Evolutionary conservation across 768 basidiomycete genomes (phyloP), one percentile per base, ranked within the genome.

Genomic region (Xerocomus brunneocitrinus): DNA sequence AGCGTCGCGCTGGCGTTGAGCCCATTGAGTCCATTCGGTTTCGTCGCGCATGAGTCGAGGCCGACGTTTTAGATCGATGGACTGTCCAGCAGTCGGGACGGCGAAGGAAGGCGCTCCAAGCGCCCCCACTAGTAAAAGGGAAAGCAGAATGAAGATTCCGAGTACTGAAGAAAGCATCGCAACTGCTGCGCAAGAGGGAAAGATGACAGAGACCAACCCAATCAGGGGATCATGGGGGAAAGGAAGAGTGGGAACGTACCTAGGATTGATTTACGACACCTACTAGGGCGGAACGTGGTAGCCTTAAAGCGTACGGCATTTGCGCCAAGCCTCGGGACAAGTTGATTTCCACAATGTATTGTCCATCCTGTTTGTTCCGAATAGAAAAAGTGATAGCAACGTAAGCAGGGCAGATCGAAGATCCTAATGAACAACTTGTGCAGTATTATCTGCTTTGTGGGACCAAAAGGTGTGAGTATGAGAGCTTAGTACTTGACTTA

Each of bases 1-100:
- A 9, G 64, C 65, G 31, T 73, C 66, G 34, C 72, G 70, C 30
- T 83, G 77, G n/a, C 58, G 62, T 54, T 74, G 73, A 3, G 82
- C 82, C 83, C 62, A 68, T 22, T 31, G 53, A 14, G 58, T 60
- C 60, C 58, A 60, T 34, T 69, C 62, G 5, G 57, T 48, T 4
- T 54, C 57, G 4, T 64, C 60, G 45, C 57, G 60, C 32, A 36
- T 28, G 6, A 57, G 28, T 34, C 14, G 56, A 32, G 57, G 42
- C 13, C 54, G 54, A 34, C 57, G 56, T 51, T 41, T 65, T 1
- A 67, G 54, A 43, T 47, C 8, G n/a, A 69, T 51, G n/a, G 54
- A 58, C 56, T 60, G 66, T 31, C 62, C 58, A 51, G 41, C 57
- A 64, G 56, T 24, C 47, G 51, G 39, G 5, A 22, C 40, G 3